Base-by-base conservation (phyloP, 2,329 filamentous ascomycete genomes). In the Chaetomiaceae sp. region DNA sequence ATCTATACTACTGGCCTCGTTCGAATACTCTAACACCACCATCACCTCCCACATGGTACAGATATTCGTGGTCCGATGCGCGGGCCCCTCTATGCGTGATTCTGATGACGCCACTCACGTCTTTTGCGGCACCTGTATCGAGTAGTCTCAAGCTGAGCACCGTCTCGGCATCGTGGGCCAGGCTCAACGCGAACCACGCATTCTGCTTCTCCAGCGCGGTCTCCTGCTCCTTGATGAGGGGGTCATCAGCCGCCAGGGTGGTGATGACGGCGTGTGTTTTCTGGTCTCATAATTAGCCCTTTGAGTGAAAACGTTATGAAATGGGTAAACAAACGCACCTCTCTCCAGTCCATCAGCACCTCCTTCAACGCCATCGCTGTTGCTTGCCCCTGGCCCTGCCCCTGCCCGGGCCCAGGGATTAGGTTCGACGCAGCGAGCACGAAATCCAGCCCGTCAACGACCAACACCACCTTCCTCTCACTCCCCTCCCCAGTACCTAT, bases 41-140 rank as follows among this genome's bases (percentile, higher is more conserved):
- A 71, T 96, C 90, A 9, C 82, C 81, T 47, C 82, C 81, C 25
- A 96, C 82, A 63, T 87, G 82, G 71, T 95, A 96, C 65, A 96
- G 63, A 63, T 87, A 78, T 70, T 96, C 92, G 55, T 75, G 82
- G 60, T 87, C 77, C 57, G 77, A 76, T 2, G 45, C 55, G 40
- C 46, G 61, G 21, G 53, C 65, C 14, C 67, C 71, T 3, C 83
- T 83, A 39, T 76, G 74, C 16, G 86, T 91, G 44, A 93, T 75
- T 58, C 90, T 79, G 56, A 96, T 63, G 38, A 96, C 89, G 3
- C 92, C 92, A 69, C 88, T 95, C 27, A 97, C 88, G 68, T 96
- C 92, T 65, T 79, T 85, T 55, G 92, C 91, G n/a, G 84, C 83
- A 0, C 92, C 92, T 0, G 90, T 95, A 63, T 95, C 90, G 54